Conservation (phyloP, 495 filamentous ascomycete species). For the Amorphotheca resinae region DNA sequence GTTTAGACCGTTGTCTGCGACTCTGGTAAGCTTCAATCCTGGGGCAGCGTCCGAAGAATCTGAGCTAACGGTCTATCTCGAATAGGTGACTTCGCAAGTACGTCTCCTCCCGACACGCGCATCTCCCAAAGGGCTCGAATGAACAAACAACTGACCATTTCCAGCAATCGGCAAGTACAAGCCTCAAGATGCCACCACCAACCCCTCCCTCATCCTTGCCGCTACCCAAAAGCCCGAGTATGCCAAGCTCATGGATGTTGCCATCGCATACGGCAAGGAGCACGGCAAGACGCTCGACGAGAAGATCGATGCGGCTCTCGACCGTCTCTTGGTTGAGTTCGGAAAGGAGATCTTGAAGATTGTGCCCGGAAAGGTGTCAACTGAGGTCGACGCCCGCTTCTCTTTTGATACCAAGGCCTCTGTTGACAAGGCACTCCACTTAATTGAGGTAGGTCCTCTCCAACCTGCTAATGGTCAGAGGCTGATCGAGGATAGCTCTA, state of each 20-base stretch:
- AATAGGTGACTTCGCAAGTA: constrained; percentile 70
- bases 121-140: neutral
- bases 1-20: constrained; percentile 82
- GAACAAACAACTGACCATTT: constrained; percentile 27
- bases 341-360: constrained; percentile 95
- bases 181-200: constrained; percentile 99
- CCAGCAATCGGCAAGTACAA: constrained; percentile 97
- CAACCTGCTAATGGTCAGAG: neutral
- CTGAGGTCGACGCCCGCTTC: constrained; percentile 92
- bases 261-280: constrained; percentile 73
- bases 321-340: constrained; percentile 94
- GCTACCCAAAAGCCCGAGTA: constrained; percentile 98
- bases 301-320: constrained; percentile 71
- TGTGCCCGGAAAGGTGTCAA: constrained; percentile 95
- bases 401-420: constrained; percentile 92
- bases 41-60: no score
- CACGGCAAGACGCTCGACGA: constrained; percentile 53
- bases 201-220: constrained; percentile 94
- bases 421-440: constrained; percentile 90
- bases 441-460: constrained; percentile 64
- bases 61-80: no score
- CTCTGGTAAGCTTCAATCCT: constrained; percentile 55
- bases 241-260: constrained; percentile 77
- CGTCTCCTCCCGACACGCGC: constrained; percentile 10
- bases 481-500: constrained; percentile 53